Base-by-base conservation (phyloP, 1,284 basidiomycete species). In the Vanrija sp. region DNA sequence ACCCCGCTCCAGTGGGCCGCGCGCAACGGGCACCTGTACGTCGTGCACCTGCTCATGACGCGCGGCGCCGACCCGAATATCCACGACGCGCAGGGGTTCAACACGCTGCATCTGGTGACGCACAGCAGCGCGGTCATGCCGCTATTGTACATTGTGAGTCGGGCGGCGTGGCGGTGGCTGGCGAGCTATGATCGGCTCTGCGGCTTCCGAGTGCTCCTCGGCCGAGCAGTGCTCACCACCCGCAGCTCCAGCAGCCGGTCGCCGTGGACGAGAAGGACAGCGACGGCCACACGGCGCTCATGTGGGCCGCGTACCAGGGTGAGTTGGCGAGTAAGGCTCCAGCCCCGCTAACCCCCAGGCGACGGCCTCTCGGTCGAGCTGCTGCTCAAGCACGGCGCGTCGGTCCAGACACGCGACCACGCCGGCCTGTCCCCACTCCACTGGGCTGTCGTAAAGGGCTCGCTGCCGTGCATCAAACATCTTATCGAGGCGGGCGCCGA, bases 1-100 rank as follows among this genome's bases (percentile, higher is more conserved):
- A 96, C 93, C 1, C 93, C 96, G 0, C 81, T 98, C 78, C 95
- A 98, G 74, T 99, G 96, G 96, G 94, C 95, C 0, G 92, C 95
- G 2, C 83, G 81, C 47, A 95, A 93, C 65, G 96, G 95, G 4
- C 94, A 96, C 76, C 83, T 97, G 65, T 95, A 96, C 66, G 82
- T 98, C 54, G 87, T 98, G 35, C 91, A 98, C 63, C 81, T 98
- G 20, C 83, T 99, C 59, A 83, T 98, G 61, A 79, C 84, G 1
- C 83, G 93, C 73, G 87, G 87, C 56, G 94, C 95, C 38, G 94
- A 99, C 78, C 95, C 95, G 0, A 89, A 84, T 53, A 86, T 97
- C 53, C 72, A 81, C 54, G 96, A 99, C 75, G 85, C 87, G 0
- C 96, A 99, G 75, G 94, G 94, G 4, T 98, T 98, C 83, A 98